A percentile compares a stretch with the other conserved stretches of the same genome.
These are phyloP conservation scores for Tricholoma terreum DNA, from an alignment of 768 basidiomycete genomes.

Conservation along the genomic window DNA sequence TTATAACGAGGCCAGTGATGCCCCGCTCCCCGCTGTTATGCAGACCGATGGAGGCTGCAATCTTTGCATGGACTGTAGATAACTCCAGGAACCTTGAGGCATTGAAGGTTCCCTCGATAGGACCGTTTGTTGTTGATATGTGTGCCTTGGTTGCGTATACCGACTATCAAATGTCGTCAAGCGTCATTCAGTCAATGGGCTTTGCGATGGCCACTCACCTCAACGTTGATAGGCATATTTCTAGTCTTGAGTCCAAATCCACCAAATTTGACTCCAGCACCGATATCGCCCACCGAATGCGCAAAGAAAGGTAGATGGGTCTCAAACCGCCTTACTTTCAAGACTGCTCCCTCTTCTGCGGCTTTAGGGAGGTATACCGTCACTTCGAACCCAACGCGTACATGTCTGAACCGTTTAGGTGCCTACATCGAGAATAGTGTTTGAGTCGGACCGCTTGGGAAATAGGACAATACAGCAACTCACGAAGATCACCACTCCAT, in stretches of 20 bases:
- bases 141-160: slow-evolving; percentile 25
- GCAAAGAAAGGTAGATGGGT: slow-evolving; percentile 41
- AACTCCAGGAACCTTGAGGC: slow-evolving; percentile 27
- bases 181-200: too few species aligned
- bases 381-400: slow-evolving; percentile 18
- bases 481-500: slow-evolving; percentile 37
- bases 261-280: slow-evolving; percentile 37
- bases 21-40: slow-evolving; percentile 23
- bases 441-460: not conserved
- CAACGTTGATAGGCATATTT: slow-evolving; percentile 31
- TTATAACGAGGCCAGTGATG: slow-evolving; percentile 23
- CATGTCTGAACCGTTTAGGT: slow-evolving; percentile 8
- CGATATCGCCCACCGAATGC: slow-evolving; percentile 37
- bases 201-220: slow-evolving; percentile 27
- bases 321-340: slow-evolving; percentile 40
- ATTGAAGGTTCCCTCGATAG: slow-evolving; percentile 45
- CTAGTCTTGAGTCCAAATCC: slow-evolving; percentile 32
- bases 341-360: slow-evolving; percentile 9
- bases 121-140: slow-evolving; percentile 39
- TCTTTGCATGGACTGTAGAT: slow-evolving; percentile 37
- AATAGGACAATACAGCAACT: slow-evolving; percentile 9
- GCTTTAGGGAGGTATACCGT: slow-evolving; percentile 23
- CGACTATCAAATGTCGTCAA: slow-evolving; percentile 19
- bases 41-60: slow-evolving; percentile 39
- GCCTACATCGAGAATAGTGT: slow-evolving; percentile 6